A percentile compares a stretch with the other conserved stretches of the same genome.
These are phyloP conservation scores for Candida maris DNA, from an alignment of 805 yeast species.

Conservation along the genomic window DNA sequence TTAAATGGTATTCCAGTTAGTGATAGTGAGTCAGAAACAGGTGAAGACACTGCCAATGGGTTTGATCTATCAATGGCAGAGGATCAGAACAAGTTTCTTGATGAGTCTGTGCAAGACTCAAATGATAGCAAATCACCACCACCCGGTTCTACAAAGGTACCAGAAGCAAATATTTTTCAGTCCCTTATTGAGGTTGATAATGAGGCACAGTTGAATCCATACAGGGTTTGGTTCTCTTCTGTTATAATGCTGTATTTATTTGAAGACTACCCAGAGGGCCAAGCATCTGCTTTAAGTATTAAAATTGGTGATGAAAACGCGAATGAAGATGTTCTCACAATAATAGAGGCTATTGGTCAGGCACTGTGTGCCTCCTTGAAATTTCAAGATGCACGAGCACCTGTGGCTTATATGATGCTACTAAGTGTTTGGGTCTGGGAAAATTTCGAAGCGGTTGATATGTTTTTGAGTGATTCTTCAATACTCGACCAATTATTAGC, in stretches of 20 bases:
- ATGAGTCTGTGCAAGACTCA: background rate
- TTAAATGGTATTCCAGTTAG: conserved; percentile 21
- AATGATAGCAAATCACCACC: conserved; percentile 8
- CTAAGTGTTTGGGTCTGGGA: conserved; percentile 76
- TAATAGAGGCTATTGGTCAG: conserved; percentile 76
- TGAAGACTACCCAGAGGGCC: conserved; percentile 48
- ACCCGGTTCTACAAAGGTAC: conserved; percentile 22
- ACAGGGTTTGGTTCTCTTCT: conserved; percentile 79
- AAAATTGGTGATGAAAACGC: conserved; percentile 53
- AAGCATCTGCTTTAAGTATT: conserved; percentile 46
- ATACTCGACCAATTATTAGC: conserved; percentile 66
- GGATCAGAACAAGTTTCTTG: background rate
- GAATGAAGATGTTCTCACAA: conserved; percentile 66
- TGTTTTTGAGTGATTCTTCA: conserved; percentile 65
- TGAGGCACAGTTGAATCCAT: conserved; percentile 74
- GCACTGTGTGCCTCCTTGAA: conserved; percentile 63
- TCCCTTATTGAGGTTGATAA: conserved; percentile 75
- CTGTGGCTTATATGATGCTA: conserved; percentile 74
- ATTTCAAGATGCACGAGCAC: conserved; percentile 63
- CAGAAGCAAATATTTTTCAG: conserved; percentile 62
- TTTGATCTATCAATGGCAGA: background rate
- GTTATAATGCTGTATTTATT: conserved; percentile 61
- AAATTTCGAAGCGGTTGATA: conserved; percentile 68
- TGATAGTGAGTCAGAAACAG: conserved; percentile 10
- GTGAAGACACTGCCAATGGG: conserved; percentile 3